Conservation (phyloP, 2,329 filamentous ascomycete species). For the Endothia cerciana region DNA sequence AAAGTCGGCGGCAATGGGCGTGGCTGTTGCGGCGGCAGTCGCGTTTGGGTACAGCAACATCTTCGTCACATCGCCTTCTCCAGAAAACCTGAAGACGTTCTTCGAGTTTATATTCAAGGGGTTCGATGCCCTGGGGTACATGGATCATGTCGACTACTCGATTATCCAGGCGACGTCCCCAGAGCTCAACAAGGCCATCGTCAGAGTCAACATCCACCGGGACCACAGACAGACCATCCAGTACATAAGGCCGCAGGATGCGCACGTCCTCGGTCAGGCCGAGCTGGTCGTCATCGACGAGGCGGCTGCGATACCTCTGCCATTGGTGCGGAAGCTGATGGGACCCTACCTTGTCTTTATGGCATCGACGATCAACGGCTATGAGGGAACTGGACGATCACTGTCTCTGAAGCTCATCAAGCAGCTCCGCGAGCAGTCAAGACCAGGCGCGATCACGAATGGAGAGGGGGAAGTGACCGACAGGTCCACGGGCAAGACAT, state of each 20-base stretch:
- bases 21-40: conserved; percentile 90
- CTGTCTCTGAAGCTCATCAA: conserved; percentile 96
- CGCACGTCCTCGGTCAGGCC: conserved; percentile 91
- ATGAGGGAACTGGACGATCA: conserved; percentile 94
- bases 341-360: conserved; percentile 98
- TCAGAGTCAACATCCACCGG: conserved; percentile 92
- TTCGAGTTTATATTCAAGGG: conserved; percentile 99
- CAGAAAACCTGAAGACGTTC: conserved; percentile 96
- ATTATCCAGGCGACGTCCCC: conserved; percentile 98
- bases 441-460: conserved; percentile 59
- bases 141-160: conserved; percentile 95
- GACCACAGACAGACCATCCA: conserved; percentile 97
- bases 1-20: conserved; percentile 94
- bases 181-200: conserved; percentile 98
- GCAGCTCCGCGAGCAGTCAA: conserved; percentile 90
- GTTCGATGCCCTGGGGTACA: conserved; percentile 91
- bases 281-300: conserved; percentile 97
- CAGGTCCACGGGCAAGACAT: conserved; percentile 73
- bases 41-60: conserved; percentile 99
- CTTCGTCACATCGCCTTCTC: conserved; percentile 96
- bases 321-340: conserved; percentile 90
- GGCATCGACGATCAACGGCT: conserved; percentile 98
- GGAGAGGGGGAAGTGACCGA: conserved; percentile 73
- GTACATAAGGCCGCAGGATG: conserved; percentile 96
- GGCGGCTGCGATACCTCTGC: conserved; percentile 92